Evolutionary conservation across 306 rosid species (phyloP).

Genomic region (Vigna radiata): DNA sequence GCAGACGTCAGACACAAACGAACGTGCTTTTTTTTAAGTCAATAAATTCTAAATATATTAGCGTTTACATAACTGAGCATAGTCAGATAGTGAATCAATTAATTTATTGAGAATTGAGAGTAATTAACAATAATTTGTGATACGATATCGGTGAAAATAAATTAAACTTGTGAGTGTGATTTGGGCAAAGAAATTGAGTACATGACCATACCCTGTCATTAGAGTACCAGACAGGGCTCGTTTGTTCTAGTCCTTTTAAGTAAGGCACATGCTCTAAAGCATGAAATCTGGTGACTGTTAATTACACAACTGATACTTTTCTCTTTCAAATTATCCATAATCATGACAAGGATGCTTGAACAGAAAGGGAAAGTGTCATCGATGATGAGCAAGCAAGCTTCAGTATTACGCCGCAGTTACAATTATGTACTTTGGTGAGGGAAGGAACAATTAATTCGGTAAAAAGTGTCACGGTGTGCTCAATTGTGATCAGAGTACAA

Average conservation of each 20-base stretch:
- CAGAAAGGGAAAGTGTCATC: slow-evolving; percentile 17
- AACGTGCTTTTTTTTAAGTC: too few relatives aligned
- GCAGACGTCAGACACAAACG: too few relatives aligned
- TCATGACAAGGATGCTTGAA: slow-evolving; percentile 34
- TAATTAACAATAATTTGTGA: too few relatives aligned
- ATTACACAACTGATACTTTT: neutral
- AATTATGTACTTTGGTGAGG: neutral
- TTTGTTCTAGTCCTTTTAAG: neutral
- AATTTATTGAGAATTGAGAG: too few relatives aligned
- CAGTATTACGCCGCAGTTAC: neutral
- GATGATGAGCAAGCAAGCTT: neutral
- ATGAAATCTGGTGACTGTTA: neutral
- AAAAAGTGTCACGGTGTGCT: neutral
- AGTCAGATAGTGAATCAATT: too few relatives aligned
- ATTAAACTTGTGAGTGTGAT: neutral
- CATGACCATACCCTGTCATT: neutral
- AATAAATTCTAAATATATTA: too few relatives aligned
- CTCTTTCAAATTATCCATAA: slow-evolving; percentile 10
- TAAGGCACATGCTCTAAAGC: neutral
- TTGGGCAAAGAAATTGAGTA: slow-evolving; percentile 7
- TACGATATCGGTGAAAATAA: neutral
- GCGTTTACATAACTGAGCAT: too few relatives aligned
- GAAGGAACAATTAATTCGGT: slow-evolving; percentile 23
- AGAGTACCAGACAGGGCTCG: neutral
- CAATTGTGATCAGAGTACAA: neutral